phyloP scores from a whole-genome alignment of 2,329 filamentous ascomycete species.

The Neonectria ditissima region DNA sequence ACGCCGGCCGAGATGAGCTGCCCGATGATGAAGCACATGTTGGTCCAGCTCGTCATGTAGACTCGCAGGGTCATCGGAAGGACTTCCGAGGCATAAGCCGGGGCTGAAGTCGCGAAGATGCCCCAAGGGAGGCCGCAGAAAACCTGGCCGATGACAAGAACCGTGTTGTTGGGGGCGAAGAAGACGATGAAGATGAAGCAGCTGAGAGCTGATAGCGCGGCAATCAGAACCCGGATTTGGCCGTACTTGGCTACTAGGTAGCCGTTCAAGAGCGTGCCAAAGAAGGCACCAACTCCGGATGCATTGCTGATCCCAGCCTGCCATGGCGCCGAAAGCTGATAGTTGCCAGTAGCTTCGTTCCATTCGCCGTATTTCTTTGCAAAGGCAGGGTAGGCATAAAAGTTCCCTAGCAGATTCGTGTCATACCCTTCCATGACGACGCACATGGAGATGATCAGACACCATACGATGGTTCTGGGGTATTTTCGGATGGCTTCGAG shows the following conservation, averaged over 20 bases:
- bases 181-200: constrained; percentile 61
- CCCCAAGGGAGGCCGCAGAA: constrained; percentile 61
- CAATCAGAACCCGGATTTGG: constrained; percentile 57
- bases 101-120: constrained; percentile 57
- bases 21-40: constrained; percentile 61
- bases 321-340: constrained; percentile 47
- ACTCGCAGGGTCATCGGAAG: constrained; percentile 53
- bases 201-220: constrained; percentile 51
- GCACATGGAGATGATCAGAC: constrained; percentile 50
- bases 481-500: constrained; percentile 46
- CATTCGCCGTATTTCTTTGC: constrained; percentile 44
- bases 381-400: constrained; percentile 47
- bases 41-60: constrained; percentile 58
- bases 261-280: constrained; percentile 62
- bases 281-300: constrained; percentile 58
- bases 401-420: constrained; percentile 50
- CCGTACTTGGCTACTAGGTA: constrained; percentile 57
- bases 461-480: constrained; percentile 54
- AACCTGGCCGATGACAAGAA: constrained; percentile 57
- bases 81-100: constrained; percentile 61
- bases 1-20: constrained; percentile 56
- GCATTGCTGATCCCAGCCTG: constrained; percentile 61
- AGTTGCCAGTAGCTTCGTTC: constrained; percentile 35
- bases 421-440: constrained; percentile 59
- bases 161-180: constrained; percentile 53